Conservation (phyloP, 805 yeast species). For the Candida cerambycidarum region DNA sequence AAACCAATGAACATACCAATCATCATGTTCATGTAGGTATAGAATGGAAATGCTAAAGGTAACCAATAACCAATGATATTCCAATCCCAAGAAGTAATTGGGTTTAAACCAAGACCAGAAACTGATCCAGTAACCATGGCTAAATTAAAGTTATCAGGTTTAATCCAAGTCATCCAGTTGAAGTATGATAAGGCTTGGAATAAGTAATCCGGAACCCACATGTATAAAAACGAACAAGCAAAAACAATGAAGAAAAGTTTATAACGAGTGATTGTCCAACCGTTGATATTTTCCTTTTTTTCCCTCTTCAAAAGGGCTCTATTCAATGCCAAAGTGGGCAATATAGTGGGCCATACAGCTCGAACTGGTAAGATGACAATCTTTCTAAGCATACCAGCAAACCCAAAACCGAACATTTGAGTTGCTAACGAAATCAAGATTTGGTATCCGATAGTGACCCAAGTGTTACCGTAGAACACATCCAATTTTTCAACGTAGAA, state of each 20-base stretch:
- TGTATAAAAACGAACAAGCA: conserved; percentile 35
- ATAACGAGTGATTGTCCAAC: conserved; percentile 30
- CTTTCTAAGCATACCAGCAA: conserved; percentile 28
- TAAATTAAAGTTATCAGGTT: conserved; percentile 48
- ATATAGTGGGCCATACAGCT: conserved; percentile 28
- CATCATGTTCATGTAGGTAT: conserved; percentile 16
- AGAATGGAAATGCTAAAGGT: conserved; percentile 46
- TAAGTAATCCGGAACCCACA: conserved; percentile 47
- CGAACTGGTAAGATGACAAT: conserved; percentile 25
- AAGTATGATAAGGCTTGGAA: conserved; percentile 43
- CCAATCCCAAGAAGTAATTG: conserved; percentile 55
- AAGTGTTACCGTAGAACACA: conserved; percentile 21
- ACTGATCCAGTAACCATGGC: conserved; percentile 49
- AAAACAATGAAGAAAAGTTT: conserved; percentile 20
- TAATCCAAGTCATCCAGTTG: conserved; percentile 62
- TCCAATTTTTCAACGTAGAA: conserved; percentile 22
- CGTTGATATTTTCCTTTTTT: conserved; percentile 26
- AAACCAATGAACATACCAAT: conserved; percentile 21
- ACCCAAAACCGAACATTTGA: conserved; percentile 29
- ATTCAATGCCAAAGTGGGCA: conserved; percentile 31
- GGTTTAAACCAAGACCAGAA: conserved; percentile 53
- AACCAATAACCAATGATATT: conserved; percentile 32
- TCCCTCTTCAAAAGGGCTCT: conserved; percentile 25
- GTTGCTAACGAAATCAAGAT: conserved; percentile 22
- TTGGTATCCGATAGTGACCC: conserved; percentile 29